phyloP scores from a whole-genome alignment of 345 rosid genomes.

The Citrus hindsii region DNA sequence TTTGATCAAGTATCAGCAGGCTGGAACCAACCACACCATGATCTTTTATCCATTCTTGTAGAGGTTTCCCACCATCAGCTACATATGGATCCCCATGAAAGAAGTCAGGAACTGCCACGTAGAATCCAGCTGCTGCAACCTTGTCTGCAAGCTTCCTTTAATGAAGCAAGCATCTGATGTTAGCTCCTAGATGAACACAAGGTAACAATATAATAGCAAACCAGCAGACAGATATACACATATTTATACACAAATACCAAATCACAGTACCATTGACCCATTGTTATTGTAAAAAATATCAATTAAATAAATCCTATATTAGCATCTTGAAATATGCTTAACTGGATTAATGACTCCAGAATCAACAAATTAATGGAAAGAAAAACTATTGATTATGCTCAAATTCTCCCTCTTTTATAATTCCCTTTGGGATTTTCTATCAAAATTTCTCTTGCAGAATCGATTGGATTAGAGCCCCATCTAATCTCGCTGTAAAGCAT shows the following conservation, averaged over 20 bases:
- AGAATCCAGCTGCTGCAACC: constrained; percentile 69
- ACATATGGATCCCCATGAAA: constrained; percentile 57
- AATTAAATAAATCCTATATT: too few relatives aligned
- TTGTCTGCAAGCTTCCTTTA: constrained; percentile 77
- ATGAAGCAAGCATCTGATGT: constrained; percentile 6
- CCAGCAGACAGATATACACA: not conserved
- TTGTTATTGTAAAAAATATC: not conserved
- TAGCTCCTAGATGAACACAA: not conserved
- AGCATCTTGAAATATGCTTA: not conserved
- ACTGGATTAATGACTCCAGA: not conserved
- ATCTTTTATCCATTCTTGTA: constrained; percentile 57
- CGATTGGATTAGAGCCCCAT: too few relatives aligned
- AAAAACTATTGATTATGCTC: not conserved
- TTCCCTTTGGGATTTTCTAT: too few relatives aligned
- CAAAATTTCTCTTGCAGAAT: too few relatives aligned
- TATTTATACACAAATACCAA: not conserved
- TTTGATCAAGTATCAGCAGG: not conserved
- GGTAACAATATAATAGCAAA: not conserved
- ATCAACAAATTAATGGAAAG: not conserved
- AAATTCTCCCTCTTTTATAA: not conserved
- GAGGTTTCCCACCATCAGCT: constrained; percentile 37
- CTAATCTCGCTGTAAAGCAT: too few relatives aligned
- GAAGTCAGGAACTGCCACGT: constrained; percentile 69
- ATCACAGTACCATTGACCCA: not conserved
- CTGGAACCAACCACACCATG: constrained; percentile 56